Evolutionary conservation across 2,329 filamentous ascomycete genomes (phyloP).

Genomic region (Exutisphaerella laricina): DNA sequence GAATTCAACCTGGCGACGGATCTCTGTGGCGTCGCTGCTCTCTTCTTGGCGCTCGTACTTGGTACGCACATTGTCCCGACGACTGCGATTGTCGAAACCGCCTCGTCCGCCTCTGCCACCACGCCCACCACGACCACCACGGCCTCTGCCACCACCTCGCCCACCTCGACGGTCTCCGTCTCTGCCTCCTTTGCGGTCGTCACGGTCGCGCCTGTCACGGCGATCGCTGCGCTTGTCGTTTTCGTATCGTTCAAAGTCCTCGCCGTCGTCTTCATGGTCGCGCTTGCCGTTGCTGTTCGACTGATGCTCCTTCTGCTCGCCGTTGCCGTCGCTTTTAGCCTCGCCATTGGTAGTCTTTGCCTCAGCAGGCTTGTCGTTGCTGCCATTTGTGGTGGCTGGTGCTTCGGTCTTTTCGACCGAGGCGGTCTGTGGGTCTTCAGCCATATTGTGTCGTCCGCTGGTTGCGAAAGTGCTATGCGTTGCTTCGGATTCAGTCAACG

Average conservation of each 20-base stretch:
- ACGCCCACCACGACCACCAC: conserved; percentile 12
- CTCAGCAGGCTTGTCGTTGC: conserved; percentile 12
- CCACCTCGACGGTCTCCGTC: conserved; percentile 11
- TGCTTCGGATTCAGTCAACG: no score
- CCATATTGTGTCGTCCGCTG: no score
- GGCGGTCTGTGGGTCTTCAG: conserved; percentile 22
- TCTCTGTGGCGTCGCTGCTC: conserved; percentile 70
- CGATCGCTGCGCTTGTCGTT: conserved; percentile 11
- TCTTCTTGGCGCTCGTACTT: conserved; percentile 52
- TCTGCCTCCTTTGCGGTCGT: conserved; percentile 11
- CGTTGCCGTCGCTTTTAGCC: conserved; percentile 11
- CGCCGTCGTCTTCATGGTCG: conserved; percentile 10
- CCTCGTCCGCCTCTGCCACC: conserved; percentile 10
- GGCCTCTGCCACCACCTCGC: conserved; percentile 12
- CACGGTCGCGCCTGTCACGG: conserved; percentile 15
- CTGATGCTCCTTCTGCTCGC: conserved; percentile 20
- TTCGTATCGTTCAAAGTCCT: conserved; percentile 6
- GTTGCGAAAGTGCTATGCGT: no score
- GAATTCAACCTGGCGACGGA: conserved; percentile 90
- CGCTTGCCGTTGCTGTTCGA: conserved; percentile 13
- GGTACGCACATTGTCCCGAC: conserved; percentile 20
- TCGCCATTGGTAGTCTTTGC: conserved; percentile 11
- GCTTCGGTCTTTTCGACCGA: conserved; percentile 12
- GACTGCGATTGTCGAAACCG: conserved; percentile 4
- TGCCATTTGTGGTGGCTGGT: conserved; percentile 16